Base-by-base conservation (phyloP, 1,284 basidiomycete genomes). In the Grifola frondosa region DNA sequence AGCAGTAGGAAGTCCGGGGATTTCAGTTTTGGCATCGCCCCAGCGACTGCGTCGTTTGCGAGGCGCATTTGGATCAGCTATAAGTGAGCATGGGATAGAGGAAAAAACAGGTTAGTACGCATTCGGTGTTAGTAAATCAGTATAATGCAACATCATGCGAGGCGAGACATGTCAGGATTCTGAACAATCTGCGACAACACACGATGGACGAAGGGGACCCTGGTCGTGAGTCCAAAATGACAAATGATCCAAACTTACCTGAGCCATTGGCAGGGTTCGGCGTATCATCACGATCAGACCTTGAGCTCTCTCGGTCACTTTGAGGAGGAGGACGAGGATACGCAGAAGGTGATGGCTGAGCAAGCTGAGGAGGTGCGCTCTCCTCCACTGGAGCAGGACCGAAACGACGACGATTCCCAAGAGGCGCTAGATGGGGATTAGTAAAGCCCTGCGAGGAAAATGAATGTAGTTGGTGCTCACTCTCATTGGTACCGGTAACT, bases 31-130 rank as follows among this genome's bases (percentile, higher is more conserved):
- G 48, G 80, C 82, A 57, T 96, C 92, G 57, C 95, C 95, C 93
- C 93, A 97, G 51, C 94, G 88, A 59, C 92, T 96, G 57, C 91
- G 87, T 55, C 93, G 83, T 72, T 97, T 97, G 54, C 93, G 86
- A 52, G 91, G 83, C 53, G 81, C 85, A 60, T 92, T 91, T 52
- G 80, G 71, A 63, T 88, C 81, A 75, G 79, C 60, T 66, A 48
- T 69, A 64, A 70, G 76, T 85, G 80, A 84, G 80, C 81, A 75
- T 67, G 57, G 67, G 69, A 74, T 63, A 80, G 75, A 66, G 71
- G 73, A 48, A 52, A 49, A 44, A 40, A 37, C 42, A 16, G 30
- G 37, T 38, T 34, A 37, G 40, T 37, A 42, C 40, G 44, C n/a
- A 52, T 51, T 28, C 32, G 34, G 40, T 43, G 56, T 59, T 46